phyloP scores from a whole-genome alignment of 768 basidiomycete species.

The Suillus alpinus region DNA sequence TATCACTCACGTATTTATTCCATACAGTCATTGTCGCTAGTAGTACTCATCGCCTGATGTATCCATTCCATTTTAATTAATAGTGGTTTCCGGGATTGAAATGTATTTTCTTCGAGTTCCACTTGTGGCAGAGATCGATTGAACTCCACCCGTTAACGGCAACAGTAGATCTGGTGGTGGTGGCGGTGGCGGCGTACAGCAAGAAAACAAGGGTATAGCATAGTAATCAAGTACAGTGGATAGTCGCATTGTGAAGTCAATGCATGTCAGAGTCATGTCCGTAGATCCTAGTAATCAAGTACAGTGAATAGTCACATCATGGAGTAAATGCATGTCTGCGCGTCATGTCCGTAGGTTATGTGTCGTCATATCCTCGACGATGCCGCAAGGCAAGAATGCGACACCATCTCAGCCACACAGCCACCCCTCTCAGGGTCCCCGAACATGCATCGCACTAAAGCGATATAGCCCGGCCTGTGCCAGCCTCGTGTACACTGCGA shows the following conservation, averaged over 20 bases:
- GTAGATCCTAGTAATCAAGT: conserved; percentile 15
- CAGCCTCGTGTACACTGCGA: conserved; percentile 59
- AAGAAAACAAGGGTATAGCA: neutral
- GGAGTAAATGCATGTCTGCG: conserved; percentile 11
- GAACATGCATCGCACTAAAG: conserved; percentile 50
- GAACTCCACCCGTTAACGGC: neutral
- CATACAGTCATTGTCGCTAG: neutral
- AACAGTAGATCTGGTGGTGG: neutral
- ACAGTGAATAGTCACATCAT: neutral
- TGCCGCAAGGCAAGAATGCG: conserved; percentile 25
- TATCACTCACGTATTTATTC: neutral
- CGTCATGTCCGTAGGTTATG: conserved; percentile 25
- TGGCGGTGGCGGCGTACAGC: neutral
- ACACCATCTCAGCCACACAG: conserved; percentile 26
- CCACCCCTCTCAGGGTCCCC: conserved; percentile 20
- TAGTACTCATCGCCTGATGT: neutral
- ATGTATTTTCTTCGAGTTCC: neutral
- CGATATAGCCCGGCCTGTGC: conserved; percentile 80
- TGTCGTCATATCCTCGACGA: conserved; percentile 29
- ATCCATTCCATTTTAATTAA: conserved; percentile 1
- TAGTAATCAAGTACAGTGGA: neutral
- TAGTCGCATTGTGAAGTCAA: conserved; percentile 2
- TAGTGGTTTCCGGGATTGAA: neutral
- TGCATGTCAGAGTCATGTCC: conserved; percentile 20
- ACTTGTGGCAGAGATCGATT: neutral